Evolutionary conservation across 176 grass and related monocot genomes (phyloP).

Genomic region (Oryza brachyantha): DNA sequence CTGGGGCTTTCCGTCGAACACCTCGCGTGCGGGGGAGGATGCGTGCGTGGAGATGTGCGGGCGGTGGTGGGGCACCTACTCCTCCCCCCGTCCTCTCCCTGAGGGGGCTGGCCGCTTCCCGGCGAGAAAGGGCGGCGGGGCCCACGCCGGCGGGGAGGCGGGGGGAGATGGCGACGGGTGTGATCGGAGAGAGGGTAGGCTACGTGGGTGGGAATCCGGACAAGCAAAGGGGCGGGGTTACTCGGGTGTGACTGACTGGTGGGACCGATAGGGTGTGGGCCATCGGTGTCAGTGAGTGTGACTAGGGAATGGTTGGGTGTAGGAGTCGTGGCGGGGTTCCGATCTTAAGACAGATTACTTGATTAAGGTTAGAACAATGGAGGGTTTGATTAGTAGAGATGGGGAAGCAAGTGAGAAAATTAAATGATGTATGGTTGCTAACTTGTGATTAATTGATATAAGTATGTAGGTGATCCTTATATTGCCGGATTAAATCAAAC

Average conservation of each 20-base stretch:
- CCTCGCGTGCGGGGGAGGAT: conserved; percentile 11
- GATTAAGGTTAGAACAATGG: too few species aligned
- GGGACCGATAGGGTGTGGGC: background rate
- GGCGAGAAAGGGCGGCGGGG: conserved; percentile 23
- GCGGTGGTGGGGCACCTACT: conserved; percentile 29
- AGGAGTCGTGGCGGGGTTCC: background rate
- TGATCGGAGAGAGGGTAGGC: conserved; percentile 1
- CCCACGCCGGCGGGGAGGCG: conserved; percentile 17
- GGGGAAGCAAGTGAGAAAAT: too few species aligned
- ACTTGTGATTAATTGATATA: too few species aligned
- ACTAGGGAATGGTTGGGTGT: background rate
- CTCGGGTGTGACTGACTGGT: background rate
- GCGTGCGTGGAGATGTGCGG: background rate
- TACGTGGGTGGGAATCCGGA: background rate
- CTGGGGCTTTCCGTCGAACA: conserved; percentile 15
- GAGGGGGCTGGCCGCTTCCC: conserved; percentile 31
- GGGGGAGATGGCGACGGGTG: conserved; percentile 17
- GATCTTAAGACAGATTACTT: too few species aligned
- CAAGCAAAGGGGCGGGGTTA: conserved; percentile 10
- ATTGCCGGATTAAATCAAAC: too few species aligned
- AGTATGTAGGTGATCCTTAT: too few species aligned
- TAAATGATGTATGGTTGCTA: too few species aligned
- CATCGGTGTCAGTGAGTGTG: background rate
- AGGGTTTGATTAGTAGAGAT: too few species aligned
- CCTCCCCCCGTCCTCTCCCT: too few species aligned